Conservation (phyloP, 345 rosid species). For the Nephelium lappaceum region DNA sequence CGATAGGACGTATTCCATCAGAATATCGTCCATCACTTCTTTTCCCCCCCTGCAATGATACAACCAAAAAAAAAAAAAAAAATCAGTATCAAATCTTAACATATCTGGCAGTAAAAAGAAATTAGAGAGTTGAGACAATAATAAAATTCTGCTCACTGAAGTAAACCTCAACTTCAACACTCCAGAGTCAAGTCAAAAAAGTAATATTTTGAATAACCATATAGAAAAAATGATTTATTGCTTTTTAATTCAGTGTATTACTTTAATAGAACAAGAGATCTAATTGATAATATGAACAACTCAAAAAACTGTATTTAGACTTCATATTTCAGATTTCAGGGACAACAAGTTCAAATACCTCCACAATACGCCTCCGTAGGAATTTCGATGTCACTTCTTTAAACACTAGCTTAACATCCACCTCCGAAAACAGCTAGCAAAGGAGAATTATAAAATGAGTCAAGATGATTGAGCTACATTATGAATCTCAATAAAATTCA, state of each 20-base stretch:
- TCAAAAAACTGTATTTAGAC: not conserved
- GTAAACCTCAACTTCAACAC: not conserved
- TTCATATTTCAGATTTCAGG: not conserved
- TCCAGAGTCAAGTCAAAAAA: not conserved
- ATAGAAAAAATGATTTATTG: not conserved
- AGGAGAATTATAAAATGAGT: conserved; percentile 24
- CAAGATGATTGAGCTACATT: conserved; percentile 19
- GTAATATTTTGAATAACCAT: not conserved
- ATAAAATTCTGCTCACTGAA: not conserved
- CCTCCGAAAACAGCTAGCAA: conserved; percentile 76
- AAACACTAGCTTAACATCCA: conserved; percentile 97
- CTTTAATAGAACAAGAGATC: not conserved
- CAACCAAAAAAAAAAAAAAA: conserved; percentile 23
- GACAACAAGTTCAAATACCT: conserved; percentile 54
- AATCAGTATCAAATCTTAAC: conserved; percentile 5
- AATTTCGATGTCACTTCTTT: conserved; percentile 90
- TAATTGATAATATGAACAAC: not conserved
- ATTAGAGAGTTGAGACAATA: not conserved
- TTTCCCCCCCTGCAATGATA: conserved; percentile 73
- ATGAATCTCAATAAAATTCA: conserved; percentile 6
- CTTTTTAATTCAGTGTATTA: not conserved
- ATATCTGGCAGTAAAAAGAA: not conserved
- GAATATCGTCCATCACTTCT: conserved; percentile 93
- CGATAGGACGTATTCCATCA: conserved; percentile 82
- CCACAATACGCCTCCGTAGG: conserved; percentile 86